Conservation (phyloP, 768 basidiomycete species). For the Cystofilobasidium capitatum region DNA sequence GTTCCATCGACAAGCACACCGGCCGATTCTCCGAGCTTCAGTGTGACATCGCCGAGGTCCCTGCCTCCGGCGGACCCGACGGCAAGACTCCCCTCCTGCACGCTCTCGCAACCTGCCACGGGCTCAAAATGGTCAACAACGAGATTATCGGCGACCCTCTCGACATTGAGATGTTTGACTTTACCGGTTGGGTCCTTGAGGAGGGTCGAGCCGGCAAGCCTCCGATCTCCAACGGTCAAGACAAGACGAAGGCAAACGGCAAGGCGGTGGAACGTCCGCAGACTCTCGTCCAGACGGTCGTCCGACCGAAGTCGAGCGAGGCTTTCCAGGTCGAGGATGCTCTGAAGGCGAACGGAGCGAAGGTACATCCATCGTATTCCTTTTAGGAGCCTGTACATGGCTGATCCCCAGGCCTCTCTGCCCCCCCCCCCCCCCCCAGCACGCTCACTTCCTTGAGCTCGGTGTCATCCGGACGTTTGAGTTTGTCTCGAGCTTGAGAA, state of each 20-base stretch:
- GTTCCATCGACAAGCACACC: constrained; percentile 62
- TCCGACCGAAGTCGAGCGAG: constrained; percentile 86
- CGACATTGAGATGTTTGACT: constrained; percentile 92
- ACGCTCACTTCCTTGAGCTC: constrained; percentile 91
- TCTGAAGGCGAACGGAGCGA: constrained; percentile 59
- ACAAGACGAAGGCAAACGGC: constrained; percentile 37
- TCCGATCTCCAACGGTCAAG: constrained; percentile 39
- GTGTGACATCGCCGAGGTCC: constrained; percentile 75
- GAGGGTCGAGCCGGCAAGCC: constrained; percentile 68
- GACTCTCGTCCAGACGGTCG: constrained; percentile 89
- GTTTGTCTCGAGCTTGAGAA: constrained; percentile 80
- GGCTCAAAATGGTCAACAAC: constrained; percentile 78
- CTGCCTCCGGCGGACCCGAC: constrained; percentile 48
- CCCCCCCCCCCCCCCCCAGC: constrained; percentile 45
- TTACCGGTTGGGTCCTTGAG: constrained; percentile 90
- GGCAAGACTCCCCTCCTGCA: constrained; percentile 76
- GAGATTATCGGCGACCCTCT: constrained; percentile 89
- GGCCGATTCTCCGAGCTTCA: constrained; percentile 83
- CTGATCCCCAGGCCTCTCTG: too few relatives aligned
- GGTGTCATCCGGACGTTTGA: constrained; percentile 95
- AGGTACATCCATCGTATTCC: constrained; percentile 45
- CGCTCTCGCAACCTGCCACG: constrained; percentile 92
- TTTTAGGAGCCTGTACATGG: too few relatives aligned
- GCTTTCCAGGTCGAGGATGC: constrained; percentile 89
- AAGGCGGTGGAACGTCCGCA: constrained; percentile 52